phyloP scores from a whole-genome alignment of 306 rosid genomes.

The Rubus parviflorus region DNA sequence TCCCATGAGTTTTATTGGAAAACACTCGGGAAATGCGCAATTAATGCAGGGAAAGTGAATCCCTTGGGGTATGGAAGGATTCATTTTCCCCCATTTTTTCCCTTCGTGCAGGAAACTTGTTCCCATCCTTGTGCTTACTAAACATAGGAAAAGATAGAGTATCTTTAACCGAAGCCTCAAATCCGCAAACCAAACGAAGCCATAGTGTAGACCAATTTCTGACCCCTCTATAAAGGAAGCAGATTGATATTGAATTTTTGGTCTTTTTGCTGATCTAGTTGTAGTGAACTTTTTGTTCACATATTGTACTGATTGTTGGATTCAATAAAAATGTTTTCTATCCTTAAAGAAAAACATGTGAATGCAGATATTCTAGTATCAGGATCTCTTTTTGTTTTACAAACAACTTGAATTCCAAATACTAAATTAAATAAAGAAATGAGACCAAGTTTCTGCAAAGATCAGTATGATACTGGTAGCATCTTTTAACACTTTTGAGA shows the following conservation, averaged over 20 bases:
- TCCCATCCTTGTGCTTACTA: too few species aligned
- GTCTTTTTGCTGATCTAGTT: not conserved
- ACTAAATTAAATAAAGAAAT: not conserved
- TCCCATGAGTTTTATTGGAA: too few species aligned
- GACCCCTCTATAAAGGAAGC: not conserved
- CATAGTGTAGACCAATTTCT: too few species aligned
- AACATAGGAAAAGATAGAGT: too few species aligned
- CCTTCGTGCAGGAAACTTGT: too few species aligned
- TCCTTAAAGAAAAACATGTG: not conserved
- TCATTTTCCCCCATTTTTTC: too few species aligned
- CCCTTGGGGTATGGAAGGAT: too few species aligned
- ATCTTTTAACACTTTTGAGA: not conserved
- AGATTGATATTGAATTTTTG: not conserved
- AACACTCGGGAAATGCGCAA: too few species aligned
- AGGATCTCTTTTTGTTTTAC: not conserved
- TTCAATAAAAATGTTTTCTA: not conserved
- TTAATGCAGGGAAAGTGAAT: too few species aligned
- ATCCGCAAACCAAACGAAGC: too few species aligned
- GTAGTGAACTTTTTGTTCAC: not conserved
- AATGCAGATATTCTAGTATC: conserved; percentile 6
- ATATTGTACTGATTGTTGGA: not conserved
- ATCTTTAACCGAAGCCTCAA: too few species aligned
- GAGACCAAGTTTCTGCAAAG: not conserved
- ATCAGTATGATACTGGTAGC: not conserved
- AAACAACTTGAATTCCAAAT: not conserved